Base-by-base conservation (phyloP, 2,329 filamentous ascomycete genomes). In the Drechslerella coelobrocha region DNA sequence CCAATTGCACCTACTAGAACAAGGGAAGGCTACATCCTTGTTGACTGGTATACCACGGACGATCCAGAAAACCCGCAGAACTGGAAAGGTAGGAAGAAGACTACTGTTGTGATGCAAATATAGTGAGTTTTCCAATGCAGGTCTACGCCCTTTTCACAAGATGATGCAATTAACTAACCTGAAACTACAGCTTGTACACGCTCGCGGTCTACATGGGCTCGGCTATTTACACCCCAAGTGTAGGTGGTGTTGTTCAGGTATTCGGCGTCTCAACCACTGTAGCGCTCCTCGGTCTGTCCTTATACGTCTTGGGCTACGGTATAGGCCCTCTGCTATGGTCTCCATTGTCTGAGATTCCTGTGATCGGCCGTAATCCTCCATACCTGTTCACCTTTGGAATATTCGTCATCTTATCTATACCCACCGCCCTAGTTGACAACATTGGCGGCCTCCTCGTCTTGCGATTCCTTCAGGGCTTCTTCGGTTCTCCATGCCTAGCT, bases 371-470 rank as follows among this genome's bases (percentile, higher is more conserved):
- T 5, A 90, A 87, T 74, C 84, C 85, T 0, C 84, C 88, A 4
- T 91, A 91, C 77, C 83, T 89, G 34, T 77, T 84, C 73, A 88
- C 87, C 8, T 88, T 90, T 79, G 83, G 84, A 65, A 79, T 90
- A 26, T 91, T 90, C 76, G 85, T 88, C 52, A 82, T 90, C 69
- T 78, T 91, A 9, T 85, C 83, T 4, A 82, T 90, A 14, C 87
- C 88, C 0, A 85, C 87, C 0, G 85, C 86, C 0, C 77, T 90
- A 0, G 85, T 85, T 2, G 78, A 83, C 47, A 88, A 86, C 79
- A 88, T 86, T 56, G 79, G 84, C 0, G 86, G 86, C 0, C 80
- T 91, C 8, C 82, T 89, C 74, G 84, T 88, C 1, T 80, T 87
- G 1, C 83, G 87, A 0, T 88, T 88, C 78, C 78, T 89, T 2